Base-by-base conservation (phyloP, 2,329 filamentous ascomycete species). In the Scytalidium sp. region DNA sequence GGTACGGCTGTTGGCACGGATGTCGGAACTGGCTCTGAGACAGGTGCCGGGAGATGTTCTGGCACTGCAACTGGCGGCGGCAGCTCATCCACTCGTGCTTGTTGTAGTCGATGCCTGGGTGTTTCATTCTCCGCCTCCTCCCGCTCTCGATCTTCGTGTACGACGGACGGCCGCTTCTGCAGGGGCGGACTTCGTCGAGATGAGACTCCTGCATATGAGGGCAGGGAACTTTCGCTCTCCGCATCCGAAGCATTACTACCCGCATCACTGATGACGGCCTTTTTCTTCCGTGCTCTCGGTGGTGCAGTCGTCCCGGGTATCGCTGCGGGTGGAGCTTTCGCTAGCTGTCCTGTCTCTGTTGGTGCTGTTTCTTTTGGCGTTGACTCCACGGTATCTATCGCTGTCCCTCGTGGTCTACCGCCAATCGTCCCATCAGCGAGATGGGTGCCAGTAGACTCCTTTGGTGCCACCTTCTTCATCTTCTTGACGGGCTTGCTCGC, bases 401-500 rank as follows among this genome's bases (percentile, higher is more conserved):
- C 71, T 2, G 76, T 74, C 3, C 75, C 79, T 49, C 68, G 75
- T 2, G 74, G 67, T 57, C 77, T 69, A 52, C 77, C 74, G 10
- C 72, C 71, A 58, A 84, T 70, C 9, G 76, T 80, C 11, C 80
- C 82, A 51, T 78, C 60, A 3, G 70, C 62, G 17, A 76, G 60
- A 53, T 71, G 68, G 21, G 65, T 64, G 19, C 73, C 72, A 46
- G 71, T 62, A 8, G 64, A 63, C 13, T 63, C 63, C 3, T 66
- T 55, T 46, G 57, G 53, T 17, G 54, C 50, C 21, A 50, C 41
- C 39, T 65, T 67, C 50, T 69, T 73, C 53, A 68, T 73, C 43
- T 59, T 64, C 50, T 65, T 66, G 7, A 74, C 70, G 10, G 71
- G 70, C 43, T 51, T 43, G 22, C 75, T 71, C 0, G 70, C 63